Base-by-base conservation (phyloP, 306 rosid genomes). In the Quercus cerris region DNA sequence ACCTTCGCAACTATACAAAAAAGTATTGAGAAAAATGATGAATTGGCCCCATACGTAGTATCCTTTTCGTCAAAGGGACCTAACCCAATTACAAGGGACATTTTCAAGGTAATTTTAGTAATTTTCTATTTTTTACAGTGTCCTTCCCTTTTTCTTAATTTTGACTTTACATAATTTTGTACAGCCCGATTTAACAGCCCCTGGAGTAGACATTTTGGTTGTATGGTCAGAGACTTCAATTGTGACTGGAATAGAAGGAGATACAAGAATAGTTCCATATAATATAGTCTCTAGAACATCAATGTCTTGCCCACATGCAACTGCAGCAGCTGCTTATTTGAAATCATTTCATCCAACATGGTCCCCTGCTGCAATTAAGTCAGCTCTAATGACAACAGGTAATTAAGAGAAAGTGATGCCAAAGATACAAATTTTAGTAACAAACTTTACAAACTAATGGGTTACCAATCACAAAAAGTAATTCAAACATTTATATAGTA, bases 271-370 rank as follows among this genome's bases (percentile, higher is more conserved):
- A 61, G 0, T 18, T 0, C 1, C 18, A 0, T 89, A 27, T 19
- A 66, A 81, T 2, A 13, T 87, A 3, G 1, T 5, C 0, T 77
- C 85, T 0, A 87, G 90, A 11, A 84, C 90, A 27, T 90, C 94
- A 71, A 86, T 90, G 94, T 78, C 94, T 0, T 87, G 90, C 14
- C 94, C 86, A 28, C 94, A 90, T 82, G 86, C 69, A 4, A 4
- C 86, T 0, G 88, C 44, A 0, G 82, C 62, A 1, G 91, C 89
- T 7, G 88, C 91, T 9, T 83, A 82, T 4, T 71, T 90, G 66
- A 90, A 90, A 73, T 90, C 89, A 18, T 84, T 86, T 55, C 81
- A 90, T 15, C 88, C 85, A 2, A 68, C 44, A 15, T 90, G 88
- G 94, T 84, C 89, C 0, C 88, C 90, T 8, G 87, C 89, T 4